phyloP scores from a whole-genome alignment of 2,329 filamentous ascomycete genomes.

The Talaromyces verruculosus region DNA sequence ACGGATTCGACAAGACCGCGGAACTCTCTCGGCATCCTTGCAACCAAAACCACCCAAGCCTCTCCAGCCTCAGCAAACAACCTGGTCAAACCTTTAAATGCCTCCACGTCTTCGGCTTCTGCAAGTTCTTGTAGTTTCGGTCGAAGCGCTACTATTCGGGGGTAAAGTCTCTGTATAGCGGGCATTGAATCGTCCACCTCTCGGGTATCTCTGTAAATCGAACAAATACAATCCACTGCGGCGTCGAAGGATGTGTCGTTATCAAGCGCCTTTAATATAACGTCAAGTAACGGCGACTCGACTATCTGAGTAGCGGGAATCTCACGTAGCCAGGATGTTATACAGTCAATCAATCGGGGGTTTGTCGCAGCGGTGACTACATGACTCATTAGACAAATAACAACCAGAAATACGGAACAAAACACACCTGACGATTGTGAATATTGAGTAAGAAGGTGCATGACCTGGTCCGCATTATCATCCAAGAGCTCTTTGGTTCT shows the following conservation, averaged over 20 bases:
- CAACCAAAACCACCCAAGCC: constrained; percentile 89
- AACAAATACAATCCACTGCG: constrained; percentile 87
- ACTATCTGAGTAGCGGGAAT: constrained; percentile 81
- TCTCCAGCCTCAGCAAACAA: constrained; percentile 92
- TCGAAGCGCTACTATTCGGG: constrained; percentile 71
- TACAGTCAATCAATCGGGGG: constrained; percentile 88
- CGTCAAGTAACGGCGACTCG: constrained; percentile 77
- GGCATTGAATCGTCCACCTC: constrained; percentile 89
- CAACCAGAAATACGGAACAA: background rate
- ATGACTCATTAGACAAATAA: background rate
- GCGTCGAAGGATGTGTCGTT: constrained; percentile 78
- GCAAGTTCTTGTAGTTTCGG: constrained; percentile 74
- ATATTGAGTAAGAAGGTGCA: constrained; percentile 85
- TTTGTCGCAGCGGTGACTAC: constrained; percentile 76
- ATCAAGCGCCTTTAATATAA: constrained; percentile 75
- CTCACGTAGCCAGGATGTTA: constrained; percentile 94
- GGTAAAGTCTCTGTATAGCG: constrained; percentile 79
- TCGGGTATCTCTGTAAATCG: constrained; percentile 85
- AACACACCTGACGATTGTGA: constrained; percentile 79
- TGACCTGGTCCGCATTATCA: constrained; percentile 84
- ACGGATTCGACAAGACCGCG: constrained; percentile 82
- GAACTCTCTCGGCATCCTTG: constrained; percentile 78
- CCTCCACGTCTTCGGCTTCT: constrained; percentile 78
- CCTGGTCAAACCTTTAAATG: constrained; percentile 83
- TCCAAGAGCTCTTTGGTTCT: constrained; percentile 87